A percentile compares a stretch with the other conserved stretches of the same genome.
Evolutionary conservation across 805 yeast species (phyloP).

Genomic region (Wickerhamiella nectarea): DNA sequence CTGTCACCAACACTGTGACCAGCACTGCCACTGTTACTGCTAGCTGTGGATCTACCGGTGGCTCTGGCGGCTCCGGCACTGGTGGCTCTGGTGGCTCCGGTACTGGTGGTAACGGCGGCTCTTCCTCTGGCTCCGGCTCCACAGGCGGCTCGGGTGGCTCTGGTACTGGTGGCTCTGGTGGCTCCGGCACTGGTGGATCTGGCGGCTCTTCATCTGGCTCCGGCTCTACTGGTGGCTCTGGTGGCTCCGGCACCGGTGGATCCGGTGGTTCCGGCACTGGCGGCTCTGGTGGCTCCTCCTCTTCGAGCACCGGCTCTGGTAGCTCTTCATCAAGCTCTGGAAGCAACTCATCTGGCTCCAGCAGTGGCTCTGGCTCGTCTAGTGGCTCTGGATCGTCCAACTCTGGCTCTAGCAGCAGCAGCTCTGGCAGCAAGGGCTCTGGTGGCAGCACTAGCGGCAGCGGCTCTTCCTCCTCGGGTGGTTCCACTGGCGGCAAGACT

Average conservation of each 20-base stretch:
- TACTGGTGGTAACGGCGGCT: conserved; percentile 5
- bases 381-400: conserved; percentile 8
- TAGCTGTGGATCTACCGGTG: background rate
- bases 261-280: conserved; percentile 1
- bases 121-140: conserved; percentile 5
- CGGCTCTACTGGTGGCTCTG: background rate
- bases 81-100: conserved; percentile 1
- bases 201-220: conserved; percentile 3
- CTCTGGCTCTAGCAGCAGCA: conserved; percentile 6
- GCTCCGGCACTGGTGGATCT: conserved; percentile 3
- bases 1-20: background rate
- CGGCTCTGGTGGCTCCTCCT: background rate
- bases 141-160: background rate
- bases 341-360: too few species aligned
- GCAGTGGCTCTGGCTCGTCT: background rate
- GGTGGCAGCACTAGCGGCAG: background rate
- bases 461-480: conserved; percentile 7
- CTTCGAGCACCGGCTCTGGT: background rate
- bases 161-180: conserved; percentile 2
- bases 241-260: conserved; percentile 1
- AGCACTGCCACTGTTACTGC: conserved; percentile 7
- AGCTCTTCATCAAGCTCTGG: too few species aligned
- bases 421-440: conserved; percentile 5
- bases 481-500: conserved; percentile 6
- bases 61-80: conserved; percentile 1